Conservation (phyloP, 257 asterid genomes). For the Solanum clarkiae region DNA sequence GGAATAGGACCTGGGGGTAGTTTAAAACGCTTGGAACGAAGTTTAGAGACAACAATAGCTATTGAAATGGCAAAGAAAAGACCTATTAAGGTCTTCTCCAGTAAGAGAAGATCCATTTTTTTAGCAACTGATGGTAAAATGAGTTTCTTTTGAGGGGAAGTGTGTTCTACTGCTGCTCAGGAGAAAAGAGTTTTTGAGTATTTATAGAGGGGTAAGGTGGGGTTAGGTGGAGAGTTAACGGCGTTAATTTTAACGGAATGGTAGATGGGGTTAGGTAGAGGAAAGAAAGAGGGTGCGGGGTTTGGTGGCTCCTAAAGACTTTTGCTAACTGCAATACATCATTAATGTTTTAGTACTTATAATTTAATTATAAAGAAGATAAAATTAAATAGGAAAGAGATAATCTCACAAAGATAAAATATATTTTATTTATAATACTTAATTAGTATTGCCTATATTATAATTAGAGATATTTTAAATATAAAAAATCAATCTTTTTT, state of each 20-base stretch:
- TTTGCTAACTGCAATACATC: not conserved
- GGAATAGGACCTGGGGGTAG: conserved; percentile 93
- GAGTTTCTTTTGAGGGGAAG: too few relatives aligned
- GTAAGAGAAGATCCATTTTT: conserved; percentile 57
- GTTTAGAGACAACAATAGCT: conserved; percentile 49
- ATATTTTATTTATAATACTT: too few relatives aligned
- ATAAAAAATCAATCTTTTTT: too few relatives aligned
- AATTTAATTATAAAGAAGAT: not conserved
- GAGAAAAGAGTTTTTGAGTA: not conserved
- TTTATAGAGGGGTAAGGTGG: not conserved
- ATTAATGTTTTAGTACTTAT: not conserved
- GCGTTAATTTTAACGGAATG: not conserved
- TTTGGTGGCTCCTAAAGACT: not conserved
- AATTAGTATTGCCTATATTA: too few relatives aligned
- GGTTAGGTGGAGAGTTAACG: not conserved
- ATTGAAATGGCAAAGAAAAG: conserved; percentile 48
- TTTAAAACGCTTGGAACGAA: conserved; percentile 53
- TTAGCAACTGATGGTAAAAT: not conserved
- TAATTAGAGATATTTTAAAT: too few relatives aligned
- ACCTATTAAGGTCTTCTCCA: conserved; percentile 65
- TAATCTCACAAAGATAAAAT: too few relatives aligned
- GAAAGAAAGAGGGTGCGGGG: not conserved
- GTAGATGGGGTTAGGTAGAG: not conserved
- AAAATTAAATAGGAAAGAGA: not conserved
- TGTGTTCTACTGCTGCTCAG: not conserved